Conservation (phyloP, 805 yeast genomes). For the Myxozyma udenii region DNA sequence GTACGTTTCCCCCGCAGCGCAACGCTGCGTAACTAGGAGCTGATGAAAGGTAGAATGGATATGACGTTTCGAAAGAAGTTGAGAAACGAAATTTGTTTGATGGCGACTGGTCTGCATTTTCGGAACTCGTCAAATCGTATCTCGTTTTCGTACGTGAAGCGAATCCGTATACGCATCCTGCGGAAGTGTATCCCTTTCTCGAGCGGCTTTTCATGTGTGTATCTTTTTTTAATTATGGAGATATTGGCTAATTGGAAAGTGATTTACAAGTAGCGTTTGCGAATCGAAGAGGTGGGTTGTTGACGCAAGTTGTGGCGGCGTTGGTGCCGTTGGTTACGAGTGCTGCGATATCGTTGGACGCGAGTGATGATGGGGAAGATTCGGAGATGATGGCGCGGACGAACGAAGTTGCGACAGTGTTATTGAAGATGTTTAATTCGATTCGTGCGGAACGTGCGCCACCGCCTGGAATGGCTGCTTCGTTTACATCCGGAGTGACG, state of each 20-base stretch:
- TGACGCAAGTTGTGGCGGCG: slow-evolving; percentile 8
- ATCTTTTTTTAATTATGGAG: slow-evolving; percentile 4
- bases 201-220: slow-evolving; percentile 43
- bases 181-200: slow-evolving; percentile 52
- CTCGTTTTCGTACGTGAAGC: slow-evolving; percentile 49
- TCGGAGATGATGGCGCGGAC: slow-evolving; percentile 39
- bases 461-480: background rate
- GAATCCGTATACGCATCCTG: slow-evolving; percentile 49
- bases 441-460: slow-evolving; percentile 50
- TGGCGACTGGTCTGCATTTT: slow-evolving; percentile 48
- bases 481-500: background rate
- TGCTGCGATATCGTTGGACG: slow-evolving; percentile 16
- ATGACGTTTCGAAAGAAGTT: slow-evolving; percentile 32
- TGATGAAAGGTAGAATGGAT: slow-evolving; percentile 13
- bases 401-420: slow-evolving; percentile 51
- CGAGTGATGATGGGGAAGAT: slow-evolving; percentile 30
- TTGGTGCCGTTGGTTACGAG: slow-evolving; percentile 9
- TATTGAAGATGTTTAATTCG: slow-evolving; percentile 59
- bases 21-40: background rate
- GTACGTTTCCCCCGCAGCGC: slow-evolving; percentile 16
- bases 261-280: slow-evolving; percentile 42
- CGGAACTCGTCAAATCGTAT: slow-evolving; percentile 46
- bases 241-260: slow-evolving; percentile 4
- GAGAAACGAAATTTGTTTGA: slow-evolving; percentile 36
- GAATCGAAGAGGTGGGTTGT: slow-evolving; percentile 35